phyloP scores from a whole-genome alignment of 306 rosid genomes.

The Mimosa pudica region DNA sequence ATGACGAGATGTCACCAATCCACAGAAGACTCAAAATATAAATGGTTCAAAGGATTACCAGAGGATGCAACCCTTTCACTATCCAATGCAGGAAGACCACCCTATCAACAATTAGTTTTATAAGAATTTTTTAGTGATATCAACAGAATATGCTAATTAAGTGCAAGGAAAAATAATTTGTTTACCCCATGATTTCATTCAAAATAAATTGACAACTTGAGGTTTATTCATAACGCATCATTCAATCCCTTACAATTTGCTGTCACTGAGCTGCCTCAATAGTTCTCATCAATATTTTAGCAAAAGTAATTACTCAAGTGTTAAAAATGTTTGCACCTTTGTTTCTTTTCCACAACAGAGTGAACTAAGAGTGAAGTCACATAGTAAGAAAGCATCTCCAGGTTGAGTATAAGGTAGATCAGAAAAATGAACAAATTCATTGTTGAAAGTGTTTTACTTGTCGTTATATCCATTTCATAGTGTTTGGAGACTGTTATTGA shows the following conservation, averaged over 20 bases:
- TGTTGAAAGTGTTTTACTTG: neutral
- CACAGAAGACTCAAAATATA: slow-evolving; percentile 5
- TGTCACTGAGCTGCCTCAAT: neutral
- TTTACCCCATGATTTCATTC: neutral
- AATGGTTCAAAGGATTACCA: slow-evolving; percentile 50
- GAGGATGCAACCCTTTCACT: slow-evolving; percentile 61
- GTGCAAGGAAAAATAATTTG: neutral
- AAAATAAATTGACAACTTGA: neutral
- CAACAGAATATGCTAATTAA: slow-evolving; percentile 16
- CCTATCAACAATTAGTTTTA: slow-evolving; percentile 47
- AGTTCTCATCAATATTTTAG: neutral
- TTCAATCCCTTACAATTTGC: neutral
- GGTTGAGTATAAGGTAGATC: neutral
- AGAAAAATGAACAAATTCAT: neutral
- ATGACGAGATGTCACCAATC: neutral
- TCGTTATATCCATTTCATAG: neutral
- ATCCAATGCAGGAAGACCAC: slow-evolving; percentile 58
- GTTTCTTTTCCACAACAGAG: neutral
- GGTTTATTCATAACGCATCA: neutral
- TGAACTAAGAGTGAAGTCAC: neutral
- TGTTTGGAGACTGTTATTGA: neutral
- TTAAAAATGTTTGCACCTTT: neutral
- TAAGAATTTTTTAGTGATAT: slow-evolving; percentile 29
- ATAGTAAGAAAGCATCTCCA: neutral
- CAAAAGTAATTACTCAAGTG: neutral